Conservation (phyloP, 129 eudicot genomes). For the Rutidosis leptorrhynchoides region DNA sequence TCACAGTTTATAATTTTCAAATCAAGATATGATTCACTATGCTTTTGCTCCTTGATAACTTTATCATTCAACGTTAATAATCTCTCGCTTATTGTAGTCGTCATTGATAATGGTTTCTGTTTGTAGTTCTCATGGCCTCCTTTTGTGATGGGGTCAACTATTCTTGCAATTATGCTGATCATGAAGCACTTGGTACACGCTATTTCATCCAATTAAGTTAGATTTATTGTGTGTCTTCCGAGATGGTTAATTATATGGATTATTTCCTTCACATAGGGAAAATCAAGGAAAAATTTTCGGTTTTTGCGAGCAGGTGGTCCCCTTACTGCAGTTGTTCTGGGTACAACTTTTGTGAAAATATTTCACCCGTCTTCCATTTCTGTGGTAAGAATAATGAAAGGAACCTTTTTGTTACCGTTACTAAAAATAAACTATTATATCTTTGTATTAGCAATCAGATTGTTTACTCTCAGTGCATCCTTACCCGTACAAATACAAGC, state of each 20-base stretch:
- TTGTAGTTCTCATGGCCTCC: constrained; percentile 98
- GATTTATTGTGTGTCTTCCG: neutral
- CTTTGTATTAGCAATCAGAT: no score
- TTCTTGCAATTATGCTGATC: constrained; percentile 69
- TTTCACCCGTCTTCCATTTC: constrained; percentile 84
- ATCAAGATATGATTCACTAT: neutral
- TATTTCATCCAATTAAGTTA: constrained; percentile 9
- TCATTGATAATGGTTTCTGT: constrained; percentile 16
- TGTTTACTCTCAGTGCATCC: neutral
- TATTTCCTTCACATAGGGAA: constrained; percentile 52
- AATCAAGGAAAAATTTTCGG: constrained; percentile 65
- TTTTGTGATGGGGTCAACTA: constrained; percentile 77
- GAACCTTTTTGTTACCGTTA: constrained; percentile 19
- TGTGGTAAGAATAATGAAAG: constrained; percentile 54
- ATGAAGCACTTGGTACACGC: constrained; percentile 86
- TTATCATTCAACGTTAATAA: neutral
- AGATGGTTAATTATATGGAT: constrained; percentile 10
- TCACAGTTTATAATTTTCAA: neutral
- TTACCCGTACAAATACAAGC: neutral
- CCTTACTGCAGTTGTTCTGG: constrained; percentile 91
- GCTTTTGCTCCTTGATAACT: neutral
- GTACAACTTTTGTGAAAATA: constrained; percentile 78
- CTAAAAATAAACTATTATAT: constrained; percentile 17
- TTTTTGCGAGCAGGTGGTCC: constrained; percentile 92
- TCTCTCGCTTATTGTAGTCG: constrained; percentile 13